Evolutionary conservation across 768 basidiomycete species (phyloP).

Genomic region (Cystobasidiopsis lactophilus): DNA sequence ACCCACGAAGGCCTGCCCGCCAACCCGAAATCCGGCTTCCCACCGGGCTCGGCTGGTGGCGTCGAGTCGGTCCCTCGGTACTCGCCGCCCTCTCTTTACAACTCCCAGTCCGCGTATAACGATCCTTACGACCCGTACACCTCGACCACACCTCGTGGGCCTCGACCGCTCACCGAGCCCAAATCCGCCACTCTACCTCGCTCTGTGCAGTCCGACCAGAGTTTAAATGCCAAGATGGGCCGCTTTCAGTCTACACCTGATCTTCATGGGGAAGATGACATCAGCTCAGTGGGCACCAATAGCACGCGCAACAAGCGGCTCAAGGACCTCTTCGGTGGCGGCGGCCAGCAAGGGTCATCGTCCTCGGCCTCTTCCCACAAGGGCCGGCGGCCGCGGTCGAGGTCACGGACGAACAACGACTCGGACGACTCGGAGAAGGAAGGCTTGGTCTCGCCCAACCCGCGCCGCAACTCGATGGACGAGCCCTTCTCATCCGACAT

Average conservation of each 20-base stretch:
- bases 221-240: background rate
- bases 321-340: background rate
- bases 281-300: background rate
- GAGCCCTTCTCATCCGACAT: too few species aligned
- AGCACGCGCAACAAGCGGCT: background rate
- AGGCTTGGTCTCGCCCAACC: background rate
- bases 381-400: background rate
- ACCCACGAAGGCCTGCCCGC: slow-evolving; percentile 1
- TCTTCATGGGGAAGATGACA: background rate
- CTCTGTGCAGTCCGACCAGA: background rate
- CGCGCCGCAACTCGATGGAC: too few species aligned
- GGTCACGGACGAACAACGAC: background rate
- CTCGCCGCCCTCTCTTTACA: too few species aligned
- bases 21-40: background rate
- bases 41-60: background rate
- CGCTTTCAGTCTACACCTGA: background rate
- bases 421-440: background rate
- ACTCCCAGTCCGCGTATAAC: background rate
- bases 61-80: background rate
- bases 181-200: background rate
- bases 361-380: too few species aligned
- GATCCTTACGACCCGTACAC: background rate
- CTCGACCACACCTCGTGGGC: background rate
- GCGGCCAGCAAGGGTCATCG: background rate
- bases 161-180: background rate